phyloP scores from a whole-genome alignment of 352 stramenopile genomes.

The Globisporangium carolinianum region DNA sequence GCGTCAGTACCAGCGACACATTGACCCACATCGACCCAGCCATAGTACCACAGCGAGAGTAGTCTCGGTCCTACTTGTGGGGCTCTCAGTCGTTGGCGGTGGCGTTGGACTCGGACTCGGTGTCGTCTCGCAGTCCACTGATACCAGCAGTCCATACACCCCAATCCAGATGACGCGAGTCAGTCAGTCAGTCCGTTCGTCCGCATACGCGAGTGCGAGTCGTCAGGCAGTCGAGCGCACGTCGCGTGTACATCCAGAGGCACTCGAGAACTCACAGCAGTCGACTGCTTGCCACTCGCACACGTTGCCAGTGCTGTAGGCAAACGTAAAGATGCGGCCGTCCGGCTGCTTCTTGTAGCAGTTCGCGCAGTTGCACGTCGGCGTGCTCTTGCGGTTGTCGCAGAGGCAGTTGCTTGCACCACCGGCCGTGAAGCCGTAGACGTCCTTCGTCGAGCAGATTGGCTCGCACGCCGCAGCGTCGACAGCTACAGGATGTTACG shows the following conservation, averaged over 20 bases:
- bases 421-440: constrained; percentile 31
- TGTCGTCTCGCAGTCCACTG: constrained; percentile 5
- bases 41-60: too few relatives aligned
- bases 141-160: too few relatives aligned
- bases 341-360: constrained; percentile 25
- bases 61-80: constrained; percentile 8
- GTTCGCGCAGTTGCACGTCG: constrained; percentile 29
- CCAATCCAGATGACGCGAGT: too few relatives aligned
- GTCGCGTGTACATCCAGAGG: too few relatives aligned
- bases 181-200: too few relatives aligned
- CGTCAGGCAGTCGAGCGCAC: too few relatives aligned
- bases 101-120: not conserved
- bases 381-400: constrained; percentile 13
- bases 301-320: constrained; percentile 5
- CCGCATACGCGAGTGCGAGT: too few relatives aligned
- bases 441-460: constrained; percentile 32
- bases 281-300: constrained; percentile 4
- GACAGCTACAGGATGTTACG: not conserved
- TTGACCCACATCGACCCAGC: too few relatives aligned
- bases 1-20: not conserved
- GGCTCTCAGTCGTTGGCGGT: not conserved
- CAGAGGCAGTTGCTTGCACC: constrained; percentile 24
- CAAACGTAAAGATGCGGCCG: constrained; percentile 22
- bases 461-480: constrained; percentile 18
- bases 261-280: constrained; percentile 9